A percentile compares a stretch with the other conserved stretches of the same genome.
Conservation (phyloP, 2,329 filamentous ascomycete genomes). For the Penicillium sp. region DNA sequence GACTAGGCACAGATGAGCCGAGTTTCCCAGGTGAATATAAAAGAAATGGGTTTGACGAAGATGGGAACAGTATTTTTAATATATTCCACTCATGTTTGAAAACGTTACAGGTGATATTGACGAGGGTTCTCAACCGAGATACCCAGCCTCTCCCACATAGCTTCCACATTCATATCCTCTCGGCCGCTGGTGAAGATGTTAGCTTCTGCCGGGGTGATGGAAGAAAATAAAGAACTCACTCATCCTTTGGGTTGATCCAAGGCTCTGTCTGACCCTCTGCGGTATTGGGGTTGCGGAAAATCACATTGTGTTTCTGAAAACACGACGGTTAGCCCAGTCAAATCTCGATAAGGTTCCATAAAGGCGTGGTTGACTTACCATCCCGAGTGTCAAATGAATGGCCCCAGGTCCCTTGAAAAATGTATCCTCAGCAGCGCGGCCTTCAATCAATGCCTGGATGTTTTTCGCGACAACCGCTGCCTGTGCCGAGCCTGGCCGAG, state of each 20-base stretch:
- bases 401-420: slow-evolving; percentile 32
- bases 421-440: slow-evolving; percentile 23
- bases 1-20: neutral
- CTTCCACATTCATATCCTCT: slow-evolving; percentile 42
- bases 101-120: slow-evolving; percentile 36
- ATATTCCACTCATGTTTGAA: too few species aligned
- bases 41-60: neutral
- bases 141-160: slow-evolving; percentile 37
- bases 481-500: slow-evolving; percentile 34
- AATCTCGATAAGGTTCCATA: neutral
- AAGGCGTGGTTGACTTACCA: slow-evolving; percentile 26
- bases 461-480: slow-evolving; percentile 37
- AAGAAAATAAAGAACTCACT: slow-evolving; percentile 28
- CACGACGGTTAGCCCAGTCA: neutral
- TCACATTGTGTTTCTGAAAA: slow-evolving; percentile 37
- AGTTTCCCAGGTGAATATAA: neutral
- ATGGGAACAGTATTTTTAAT: too few species aligned
- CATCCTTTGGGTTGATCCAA: slow-evolving; percentile 31
- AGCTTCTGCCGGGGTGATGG: neutral
- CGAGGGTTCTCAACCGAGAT: slow-evolving; percentile 29
- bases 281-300: slow-evolving; percentile 40
- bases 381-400: slow-evolving; percentile 37
- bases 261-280: slow-evolving; percentile 38
- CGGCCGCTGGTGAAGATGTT: slow-evolving; percentile 26
- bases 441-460: slow-evolving; percentile 36